These are phyloP conservation scores for Scleroderma bovista DNA, from an alignment of 768 basidiomycete species.

Conservation along the genomic window DNA sequence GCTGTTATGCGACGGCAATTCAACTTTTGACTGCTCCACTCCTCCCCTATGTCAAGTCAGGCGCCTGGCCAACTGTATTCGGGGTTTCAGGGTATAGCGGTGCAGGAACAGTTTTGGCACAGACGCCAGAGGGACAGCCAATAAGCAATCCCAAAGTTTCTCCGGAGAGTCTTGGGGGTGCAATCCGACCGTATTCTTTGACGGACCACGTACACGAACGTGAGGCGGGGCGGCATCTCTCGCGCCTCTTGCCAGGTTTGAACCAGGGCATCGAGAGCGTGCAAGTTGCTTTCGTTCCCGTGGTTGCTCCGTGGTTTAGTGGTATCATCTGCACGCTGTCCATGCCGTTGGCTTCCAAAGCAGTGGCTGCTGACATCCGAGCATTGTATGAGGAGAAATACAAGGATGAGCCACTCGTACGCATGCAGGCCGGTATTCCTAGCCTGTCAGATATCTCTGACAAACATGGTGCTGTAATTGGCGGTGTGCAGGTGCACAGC, in stretches of 20 bases:
- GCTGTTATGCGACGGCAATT: constrained; percentile 92
- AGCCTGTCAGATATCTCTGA: constrained; percentile 69
- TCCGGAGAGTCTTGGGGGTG: constrained; percentile 67
- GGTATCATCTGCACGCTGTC: constrained; percentile 88
- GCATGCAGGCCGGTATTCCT: constrained; percentile 64
- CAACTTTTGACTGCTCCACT: constrained; percentile 92
- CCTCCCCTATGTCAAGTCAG: constrained; percentile 56
- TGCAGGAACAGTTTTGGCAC: constrained; percentile 75
- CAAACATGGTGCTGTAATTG: constrained; percentile 85
- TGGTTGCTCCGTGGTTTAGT: constrained; percentile 91
- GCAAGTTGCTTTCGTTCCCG: constrained; percentile 80
- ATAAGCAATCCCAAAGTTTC: constrained; percentile 78
- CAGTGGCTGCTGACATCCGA: constrained; percentile 69
- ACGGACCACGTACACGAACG: constrained; percentile 99
- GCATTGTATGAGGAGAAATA: constrained; percentile 78
- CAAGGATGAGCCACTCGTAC: constrained; percentile 64
- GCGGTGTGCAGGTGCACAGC: constrained; percentile 91
- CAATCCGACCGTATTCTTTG: constrained; percentile 78
- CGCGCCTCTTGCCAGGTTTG: constrained; percentile 43
- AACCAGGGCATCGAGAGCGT: constrained; percentile 21
- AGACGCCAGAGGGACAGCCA: constrained; percentile 62
- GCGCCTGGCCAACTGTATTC: constrained; percentile 76
- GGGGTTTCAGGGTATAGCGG: constrained; percentile 94
- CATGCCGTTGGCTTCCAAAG: constrained; percentile 63
- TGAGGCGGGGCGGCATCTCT: constrained; percentile 84